phyloP scores from a whole-genome alignment of 768 basidiomycete species.

The Mycena filopes region DNA sequence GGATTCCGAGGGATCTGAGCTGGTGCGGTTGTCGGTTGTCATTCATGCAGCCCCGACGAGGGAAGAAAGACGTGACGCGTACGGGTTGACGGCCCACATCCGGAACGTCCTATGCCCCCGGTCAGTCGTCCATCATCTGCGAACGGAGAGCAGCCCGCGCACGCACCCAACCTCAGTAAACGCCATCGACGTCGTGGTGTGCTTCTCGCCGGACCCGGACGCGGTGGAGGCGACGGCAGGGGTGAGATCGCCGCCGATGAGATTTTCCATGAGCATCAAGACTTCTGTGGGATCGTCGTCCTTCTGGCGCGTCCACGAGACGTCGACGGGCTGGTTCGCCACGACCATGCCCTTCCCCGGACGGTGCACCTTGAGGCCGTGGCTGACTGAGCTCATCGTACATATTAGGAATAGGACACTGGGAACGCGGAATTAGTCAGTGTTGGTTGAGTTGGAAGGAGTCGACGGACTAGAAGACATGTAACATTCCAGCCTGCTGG shows the following conservation, averaged over 20 bases:
- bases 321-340: neutral
- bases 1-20: neutral
- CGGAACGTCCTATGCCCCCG: slow-evolving; percentile 2
- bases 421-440: neutral
- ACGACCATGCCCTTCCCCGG: neutral
- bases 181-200: neutral
- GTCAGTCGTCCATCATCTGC: neutral
- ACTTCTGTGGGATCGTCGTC: neutral
- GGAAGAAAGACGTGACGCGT: neutral
- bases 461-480: slow-evolving; percentile 17
- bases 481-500: slow-evolving; percentile 30
- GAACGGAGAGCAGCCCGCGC: neutral
- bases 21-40: neutral
- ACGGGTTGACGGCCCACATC: slow-evolving; percentile 26
- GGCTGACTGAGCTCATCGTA: neutral
- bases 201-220: too few species aligned
- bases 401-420: slow-evolving; percentile 27
- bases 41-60: neutral
- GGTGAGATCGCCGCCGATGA: neutral
- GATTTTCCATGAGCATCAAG: slow-evolving; percentile 5
- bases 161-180: slow-evolving; percentile 15
- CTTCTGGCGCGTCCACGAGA: slow-evolving; percentile 1
- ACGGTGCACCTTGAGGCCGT: slow-evolving; percentile 11
- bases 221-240: neutral
- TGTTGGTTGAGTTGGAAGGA: neutral